phyloP scores from a whole-genome alignment of 345 rosid species.

The Isatis tinctoria region DNA sequence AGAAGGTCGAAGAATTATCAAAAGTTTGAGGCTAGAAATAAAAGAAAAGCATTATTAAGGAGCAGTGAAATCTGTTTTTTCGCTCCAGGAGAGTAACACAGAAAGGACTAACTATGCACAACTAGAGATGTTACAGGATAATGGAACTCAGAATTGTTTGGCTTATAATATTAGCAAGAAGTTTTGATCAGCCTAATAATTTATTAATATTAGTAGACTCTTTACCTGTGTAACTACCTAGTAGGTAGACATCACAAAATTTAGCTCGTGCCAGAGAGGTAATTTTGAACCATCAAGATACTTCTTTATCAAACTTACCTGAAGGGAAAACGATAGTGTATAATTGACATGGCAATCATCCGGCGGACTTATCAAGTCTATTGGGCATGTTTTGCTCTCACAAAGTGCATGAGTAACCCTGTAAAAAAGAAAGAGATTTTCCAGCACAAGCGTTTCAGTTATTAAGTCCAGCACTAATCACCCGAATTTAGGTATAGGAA shows the following conservation, averaged over 20 bases:
- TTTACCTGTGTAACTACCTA: not conserved
- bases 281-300: constrained; percentile 18
- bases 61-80: constrained; percentile 10
- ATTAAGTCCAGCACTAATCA: not conserved
- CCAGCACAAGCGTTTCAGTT: not conserved
- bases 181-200: not conserved
- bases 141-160: not conserved
- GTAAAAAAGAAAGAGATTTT: constrained; percentile 17
- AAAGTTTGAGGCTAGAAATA: not conserved
- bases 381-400: constrained; percentile 74
- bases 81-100: not conserved
- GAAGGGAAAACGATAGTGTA: constrained; percentile 86
- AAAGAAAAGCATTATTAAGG: not conserved
- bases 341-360: constrained; percentile 99
- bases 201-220: not conserved
- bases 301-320: constrained; percentile 45
- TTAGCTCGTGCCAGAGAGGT: not conserved
- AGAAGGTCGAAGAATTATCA: not conserved
- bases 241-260: not conserved
- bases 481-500: constrained; percentile 15
- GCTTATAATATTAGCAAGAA: constrained; percentile 12
- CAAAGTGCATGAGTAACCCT: constrained; percentile 83
- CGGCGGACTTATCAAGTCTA: constrained; percentile 88
- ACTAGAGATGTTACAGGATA: not conserved
- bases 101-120: not conserved